Evolutionary conservation across 2,329 filamentous ascomycete genomes (phyloP).

Genomic region (Mariannaea elegans): DNA sequence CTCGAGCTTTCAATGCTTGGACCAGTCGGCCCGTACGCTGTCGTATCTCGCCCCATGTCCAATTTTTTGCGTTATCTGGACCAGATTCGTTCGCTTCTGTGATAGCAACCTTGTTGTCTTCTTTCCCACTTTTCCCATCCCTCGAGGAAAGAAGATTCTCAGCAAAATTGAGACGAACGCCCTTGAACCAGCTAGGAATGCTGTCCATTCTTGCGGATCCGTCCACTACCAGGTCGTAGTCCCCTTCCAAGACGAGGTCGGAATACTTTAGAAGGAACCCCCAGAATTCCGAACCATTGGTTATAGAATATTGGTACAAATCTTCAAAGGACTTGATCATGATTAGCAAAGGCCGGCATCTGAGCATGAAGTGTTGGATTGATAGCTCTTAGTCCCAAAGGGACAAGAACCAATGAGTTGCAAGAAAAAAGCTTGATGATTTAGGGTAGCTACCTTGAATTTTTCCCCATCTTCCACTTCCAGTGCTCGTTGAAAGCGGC

Average conservation of each 20-base stretch:
- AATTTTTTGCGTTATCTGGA: not conserved
- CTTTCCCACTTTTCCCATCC: not conserved
- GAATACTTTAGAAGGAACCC: not conserved
- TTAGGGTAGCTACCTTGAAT: not conserved
- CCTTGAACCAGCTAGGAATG: not conserved
- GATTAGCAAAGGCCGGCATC: too few species aligned
- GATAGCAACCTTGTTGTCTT: not conserved
- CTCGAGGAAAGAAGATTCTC: not conserved
- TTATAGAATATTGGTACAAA: not conserved
- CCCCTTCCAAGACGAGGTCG: not conserved
- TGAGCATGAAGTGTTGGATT: too few species aligned
- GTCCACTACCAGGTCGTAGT: not conserved
- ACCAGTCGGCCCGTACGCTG: not conserved
- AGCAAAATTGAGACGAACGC: not conserved
- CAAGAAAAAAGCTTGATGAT: not conserved
- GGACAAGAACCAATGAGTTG: not conserved
- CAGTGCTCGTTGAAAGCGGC: not conserved
- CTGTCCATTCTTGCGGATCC: not conserved
- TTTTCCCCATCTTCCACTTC: not conserved
- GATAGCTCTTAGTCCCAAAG: too few species aligned
- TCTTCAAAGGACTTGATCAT: not conserved
- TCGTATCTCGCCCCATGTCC: not conserved
- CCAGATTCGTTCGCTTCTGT: conserved; percentile 7
- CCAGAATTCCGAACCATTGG: not conserved
- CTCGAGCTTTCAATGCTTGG: not conserved